Conservation (phyloP, 305 asterid genomes). For the Salvia sclarea region DNA sequence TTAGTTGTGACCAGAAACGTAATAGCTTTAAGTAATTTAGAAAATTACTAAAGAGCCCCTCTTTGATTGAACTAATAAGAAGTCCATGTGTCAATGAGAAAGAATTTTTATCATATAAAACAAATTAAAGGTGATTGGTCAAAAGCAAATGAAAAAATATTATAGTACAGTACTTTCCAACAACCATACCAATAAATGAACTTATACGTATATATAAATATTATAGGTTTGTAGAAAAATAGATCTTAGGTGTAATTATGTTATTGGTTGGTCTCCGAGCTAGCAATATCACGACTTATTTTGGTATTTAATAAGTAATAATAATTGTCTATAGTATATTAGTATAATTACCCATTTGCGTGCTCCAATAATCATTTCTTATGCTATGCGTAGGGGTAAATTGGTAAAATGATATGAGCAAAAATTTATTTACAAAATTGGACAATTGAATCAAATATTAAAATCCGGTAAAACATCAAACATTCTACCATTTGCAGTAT, state of each 20-base stretch:
- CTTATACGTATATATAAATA: neutral
- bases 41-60: neutral
- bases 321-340: too few relatives aligned
- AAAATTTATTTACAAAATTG: neutral
- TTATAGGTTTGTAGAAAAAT: constrained; percentile 1
- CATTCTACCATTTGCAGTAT: neutral
- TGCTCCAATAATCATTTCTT: constrained; percentile 1
- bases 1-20: neutral
- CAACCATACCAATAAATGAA: constrained; percentile 21
- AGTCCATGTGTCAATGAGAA: constrained; percentile 21
- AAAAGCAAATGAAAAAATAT: constrained; percentile 32
- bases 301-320: too few relatives aligned
- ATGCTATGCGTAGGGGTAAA: neutral
- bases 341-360: constrained; percentile 4
- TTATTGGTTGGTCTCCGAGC: constrained; percentile 20
- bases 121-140: constrained; percentile 32
- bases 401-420: neutral
- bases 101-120: constrained; percentile 18
- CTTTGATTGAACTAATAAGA: neutral
- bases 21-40: too few relatives aligned
- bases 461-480: neutral
- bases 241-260: constrained; percentile 27
- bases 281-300: neutral
- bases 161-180: constrained; percentile 22
- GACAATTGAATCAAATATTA: neutral